phyloP scores from a whole-genome alignment of 2,329 filamentous ascomycete species.

The Pseudopithomyces maydicus region DNA sequence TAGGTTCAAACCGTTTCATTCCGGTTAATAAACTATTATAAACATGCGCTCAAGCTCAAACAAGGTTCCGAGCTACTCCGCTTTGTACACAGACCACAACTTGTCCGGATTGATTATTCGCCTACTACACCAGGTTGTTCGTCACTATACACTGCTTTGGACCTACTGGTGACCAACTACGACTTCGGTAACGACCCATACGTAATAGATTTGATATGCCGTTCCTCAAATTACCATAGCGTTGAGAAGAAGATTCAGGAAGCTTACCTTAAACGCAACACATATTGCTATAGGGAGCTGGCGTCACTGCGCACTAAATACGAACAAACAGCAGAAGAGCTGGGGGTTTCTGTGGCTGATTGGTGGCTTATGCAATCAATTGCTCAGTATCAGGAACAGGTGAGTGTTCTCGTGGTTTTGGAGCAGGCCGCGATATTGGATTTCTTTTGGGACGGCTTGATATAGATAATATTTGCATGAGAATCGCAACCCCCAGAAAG shows the following conservation, averaged over 20 bases:
- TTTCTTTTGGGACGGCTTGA: too few relatives aligned
- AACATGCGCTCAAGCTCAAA: background rate
- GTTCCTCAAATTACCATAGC: conserved; percentile 27
- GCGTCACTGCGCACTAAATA: conserved; percentile 39
- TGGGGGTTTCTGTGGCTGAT: conserved; percentile 45
- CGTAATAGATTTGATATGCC: conserved; percentile 36
- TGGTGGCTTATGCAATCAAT: conserved; percentile 49
- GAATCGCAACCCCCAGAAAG: too few relatives aligned
- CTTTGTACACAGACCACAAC: conserved; percentile 68
- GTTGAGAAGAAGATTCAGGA: conserved; percentile 29
- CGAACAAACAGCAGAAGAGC: conserved; percentile 39
- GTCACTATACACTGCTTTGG: conserved; percentile 24
- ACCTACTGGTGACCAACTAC: conserved; percentile 25
- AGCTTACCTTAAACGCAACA: conserved; percentile 36
- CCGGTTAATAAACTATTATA: background rate
- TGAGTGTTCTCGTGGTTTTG: background rate
- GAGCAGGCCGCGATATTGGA: too few relatives aligned
- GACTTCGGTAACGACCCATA: conserved; percentile 49
- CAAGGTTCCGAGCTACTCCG: conserved; percentile 65
- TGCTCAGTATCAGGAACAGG: conserved; percentile 23
- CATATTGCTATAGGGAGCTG: conserved; percentile 48
- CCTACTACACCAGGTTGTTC: conserved; percentile 17
- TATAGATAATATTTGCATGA: background rate
- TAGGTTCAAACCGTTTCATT: background rate
- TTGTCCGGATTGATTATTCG: conserved; percentile 49